Evolutionary conservation across 768 basidiomycete genomes (phyloP).

Genomic region (Xerocomellus chrysenteron): DNA sequence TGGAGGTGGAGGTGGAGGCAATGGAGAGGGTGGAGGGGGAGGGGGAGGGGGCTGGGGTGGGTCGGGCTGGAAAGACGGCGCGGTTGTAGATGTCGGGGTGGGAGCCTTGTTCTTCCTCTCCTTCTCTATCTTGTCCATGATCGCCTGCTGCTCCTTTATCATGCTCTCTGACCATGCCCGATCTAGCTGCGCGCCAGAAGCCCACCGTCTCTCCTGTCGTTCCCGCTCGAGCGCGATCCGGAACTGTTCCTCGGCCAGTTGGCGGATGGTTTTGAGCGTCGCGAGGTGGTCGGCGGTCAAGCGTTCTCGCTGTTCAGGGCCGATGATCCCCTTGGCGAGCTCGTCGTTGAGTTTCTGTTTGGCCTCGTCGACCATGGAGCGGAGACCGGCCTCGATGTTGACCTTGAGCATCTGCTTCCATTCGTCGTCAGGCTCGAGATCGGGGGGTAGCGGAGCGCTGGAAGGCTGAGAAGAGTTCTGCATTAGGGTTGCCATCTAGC

Average conservation of each 20-base stretch:
- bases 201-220: conserved; percentile 50
- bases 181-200: conserved; percentile 37
- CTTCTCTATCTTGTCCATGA: conserved; percentile 49
- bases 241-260: conserved; percentile 48
- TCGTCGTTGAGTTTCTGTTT: conserved; percentile 55
- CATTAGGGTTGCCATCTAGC: conserved; percentile 26
- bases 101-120: conserved; percentile 29
- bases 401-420: conserved; percentile 51
- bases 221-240: conserved; percentile 45
- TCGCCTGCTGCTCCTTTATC: conserved; percentile 41
- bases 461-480: conserved; percentile 14
- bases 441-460: conserved; percentile 12
- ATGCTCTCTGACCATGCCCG: conserved; percentile 34
- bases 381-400: conserved; percentile 49
- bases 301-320: conserved; percentile 34
- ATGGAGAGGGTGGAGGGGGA: background rate
- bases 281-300: conserved; percentile 39
- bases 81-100: background rate
- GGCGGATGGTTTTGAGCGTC: conserved; percentile 44
- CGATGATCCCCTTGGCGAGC: conserved; percentile 43
- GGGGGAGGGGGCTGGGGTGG: background rate
- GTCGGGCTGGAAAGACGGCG: conserved; percentile 7
- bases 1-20: background rate
- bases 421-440: conserved; percentile 51
- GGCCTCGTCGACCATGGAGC: conserved; percentile 54